Evolutionary conservation across 495 filamentous ascomycete genomes (phyloP).

Genomic region (Hypoxylon crocopeplum): DNA sequence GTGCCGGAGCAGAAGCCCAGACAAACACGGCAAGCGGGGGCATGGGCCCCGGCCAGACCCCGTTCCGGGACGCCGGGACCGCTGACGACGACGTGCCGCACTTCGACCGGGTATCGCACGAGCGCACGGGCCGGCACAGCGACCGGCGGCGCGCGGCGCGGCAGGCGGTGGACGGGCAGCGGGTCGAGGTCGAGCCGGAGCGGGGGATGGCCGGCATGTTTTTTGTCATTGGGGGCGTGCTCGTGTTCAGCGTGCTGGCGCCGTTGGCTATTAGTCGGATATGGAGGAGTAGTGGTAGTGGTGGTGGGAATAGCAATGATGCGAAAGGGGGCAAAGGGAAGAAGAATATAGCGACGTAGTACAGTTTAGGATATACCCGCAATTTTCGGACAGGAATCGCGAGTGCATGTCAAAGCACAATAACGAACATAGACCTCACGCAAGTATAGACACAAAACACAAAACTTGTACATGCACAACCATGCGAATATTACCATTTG

Average conservation of each 20-base stretch:
- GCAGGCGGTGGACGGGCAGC: slow-evolving; percentile 12
- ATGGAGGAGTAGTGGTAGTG: slow-evolving; percentile 27
- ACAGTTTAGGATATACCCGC: no score
- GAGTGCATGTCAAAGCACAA: neutral
- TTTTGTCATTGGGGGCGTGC: slow-evolving; percentile 46
- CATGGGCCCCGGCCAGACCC: slow-evolving; percentile 55
- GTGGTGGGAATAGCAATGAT: slow-evolving; percentile 10
- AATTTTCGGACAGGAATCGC: no score
- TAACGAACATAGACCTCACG: no score
- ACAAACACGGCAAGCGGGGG: slow-evolving; percentile 43
- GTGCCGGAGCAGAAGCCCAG: no score
- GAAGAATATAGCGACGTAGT: neutral
- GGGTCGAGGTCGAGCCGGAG: slow-evolving; percentile 24
- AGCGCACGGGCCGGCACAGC: slow-evolving; percentile 59
- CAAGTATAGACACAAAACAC: neutral
- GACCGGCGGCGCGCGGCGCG: slow-evolving; percentile 47
- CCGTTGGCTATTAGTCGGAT: slow-evolving; percentile 36
- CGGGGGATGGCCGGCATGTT: slow-evolving; percentile 47
- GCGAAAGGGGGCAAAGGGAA: slow-evolving; percentile 3
- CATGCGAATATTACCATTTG: slow-evolving; percentile 22
- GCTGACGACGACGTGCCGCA: slow-evolving; percentile 67
- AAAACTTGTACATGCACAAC: neutral
- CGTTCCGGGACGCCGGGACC: slow-evolving; percentile 61
- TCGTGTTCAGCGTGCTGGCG: slow-evolving; percentile 45
- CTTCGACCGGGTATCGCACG: slow-evolving; percentile 67